Evolutionary conservation across 2,329 filamentous ascomycete species (phyloP), one percentile per base, ranked within the genome.

Genomic region (Tolypocladium endophyticum): DNA sequence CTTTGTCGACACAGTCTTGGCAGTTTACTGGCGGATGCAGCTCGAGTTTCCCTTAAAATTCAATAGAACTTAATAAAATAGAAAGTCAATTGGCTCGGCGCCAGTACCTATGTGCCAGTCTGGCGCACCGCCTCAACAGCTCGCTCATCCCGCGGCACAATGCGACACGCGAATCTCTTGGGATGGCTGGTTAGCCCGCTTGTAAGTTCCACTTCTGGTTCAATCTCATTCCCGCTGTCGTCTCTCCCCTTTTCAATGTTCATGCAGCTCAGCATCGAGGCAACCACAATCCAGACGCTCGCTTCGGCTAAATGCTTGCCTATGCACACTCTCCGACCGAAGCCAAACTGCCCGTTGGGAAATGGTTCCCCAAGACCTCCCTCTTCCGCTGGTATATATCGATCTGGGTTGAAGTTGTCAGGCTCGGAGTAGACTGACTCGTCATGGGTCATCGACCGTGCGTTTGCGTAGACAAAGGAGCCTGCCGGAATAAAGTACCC

Each of bases 401-500:
- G 70, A 58, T 79, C 75, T 0, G 79, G 79, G 45, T 79, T 71
- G 63, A 81, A 81, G 8, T 60, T 60, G 25, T 76, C 72, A 1
- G 79, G 76, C 56, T 77, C 62, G 4, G 58, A 60, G 68, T 81
- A 81, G 2, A 72, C 67, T 4, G 59, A 56, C 56, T 73, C 64
- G 61, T 82, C 72, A 45, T 72, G 71, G 30, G 72, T 75, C 75
- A 79, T 82, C 56, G 76, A 76, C 16, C 71, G 68, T n/a, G 72
- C 68, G 58, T 78, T 81, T 36, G 75, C 73, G 58, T 74, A 73
- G 7, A 79, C 67, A 23, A 76, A 67, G 6, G 75, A 74, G 3
- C 82, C 83, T n/a, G 77, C 79, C 12, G 81, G 82, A 56, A 86
- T 84, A 60, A 78, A 76, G 69, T 82, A 80, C 39, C 77, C 82